Conservation (phyloP, 306 rosid genomes). For the Cucurbita argyrosperma region DNA sequence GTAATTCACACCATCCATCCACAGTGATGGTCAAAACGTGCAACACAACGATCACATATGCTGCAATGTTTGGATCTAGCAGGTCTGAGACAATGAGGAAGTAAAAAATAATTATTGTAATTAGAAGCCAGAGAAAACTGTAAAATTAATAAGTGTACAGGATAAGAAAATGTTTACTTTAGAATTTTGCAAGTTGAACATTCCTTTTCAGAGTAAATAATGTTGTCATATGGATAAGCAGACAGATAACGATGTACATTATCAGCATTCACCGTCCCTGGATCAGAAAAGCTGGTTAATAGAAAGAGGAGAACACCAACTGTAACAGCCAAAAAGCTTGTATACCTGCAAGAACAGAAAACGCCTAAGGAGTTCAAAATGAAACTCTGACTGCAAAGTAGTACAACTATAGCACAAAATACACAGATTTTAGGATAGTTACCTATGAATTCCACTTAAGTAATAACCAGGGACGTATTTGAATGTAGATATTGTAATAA, state of each 20-base stretch:
- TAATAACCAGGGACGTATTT: constrained; percentile 74
- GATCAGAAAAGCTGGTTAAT: constrained; percentile 86
- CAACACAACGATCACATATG: constrained; percentile 78
- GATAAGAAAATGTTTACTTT: constrained; percentile 40
- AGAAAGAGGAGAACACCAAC: constrained; percentile 75
- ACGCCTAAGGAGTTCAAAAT: constrained; percentile 11
- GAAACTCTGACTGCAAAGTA: background rate
- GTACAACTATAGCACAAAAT: background rate
- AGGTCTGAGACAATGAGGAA: constrained; percentile 48
- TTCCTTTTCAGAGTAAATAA: constrained; percentile 66
- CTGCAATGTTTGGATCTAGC: constrained; percentile 99
- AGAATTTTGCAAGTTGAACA: constrained; percentile 87
- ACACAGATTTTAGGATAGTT: background rate
- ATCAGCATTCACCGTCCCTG: constrained; percentile 56
- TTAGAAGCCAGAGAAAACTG: background rate
- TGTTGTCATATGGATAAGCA: constrained; percentile 73
- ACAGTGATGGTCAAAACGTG: constrained; percentile 94
- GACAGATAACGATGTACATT: constrained; percentile 66
- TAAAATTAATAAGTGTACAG: background rate
- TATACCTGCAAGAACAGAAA: constrained; percentile 46
- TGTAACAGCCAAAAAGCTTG: constrained; percentile 55
- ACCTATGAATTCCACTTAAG: constrained; percentile 73
- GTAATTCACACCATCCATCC: constrained; percentile 80
- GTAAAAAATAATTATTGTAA: background rate
- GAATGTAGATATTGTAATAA: constrained; percentile 42